Percentiles rank a stretch among this genome's conserved stretches.
Evolutionary conservation across 768 basidiomycete genomes (phyloP).

Genomic region (Kwoniella mangroviensis): DNA sequence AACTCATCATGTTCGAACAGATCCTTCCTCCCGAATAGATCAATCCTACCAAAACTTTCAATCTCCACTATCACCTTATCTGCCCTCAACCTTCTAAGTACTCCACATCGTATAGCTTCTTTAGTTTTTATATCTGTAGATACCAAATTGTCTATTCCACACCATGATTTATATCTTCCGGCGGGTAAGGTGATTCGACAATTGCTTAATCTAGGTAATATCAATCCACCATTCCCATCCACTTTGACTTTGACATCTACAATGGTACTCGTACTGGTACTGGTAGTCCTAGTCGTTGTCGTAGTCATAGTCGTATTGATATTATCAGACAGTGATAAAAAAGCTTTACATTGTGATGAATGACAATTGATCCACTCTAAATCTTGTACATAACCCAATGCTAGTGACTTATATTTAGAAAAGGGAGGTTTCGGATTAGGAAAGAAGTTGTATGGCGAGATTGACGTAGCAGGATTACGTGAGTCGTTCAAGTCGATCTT

Average conservation of each 20-base stretch:
- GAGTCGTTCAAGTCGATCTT: conserved; percentile 2
- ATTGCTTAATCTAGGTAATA: too few relatives aligned
- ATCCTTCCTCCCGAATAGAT: background rate
- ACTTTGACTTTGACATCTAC: background rate
- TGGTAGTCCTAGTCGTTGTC: background rate
- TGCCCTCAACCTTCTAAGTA: background rate
- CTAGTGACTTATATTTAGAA: background rate
- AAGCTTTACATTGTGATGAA: background rate
- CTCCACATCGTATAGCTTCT: background rate
- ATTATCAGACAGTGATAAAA: background rate
- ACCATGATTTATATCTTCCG: background rate
- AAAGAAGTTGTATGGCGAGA: background rate
- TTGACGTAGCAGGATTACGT: background rate
- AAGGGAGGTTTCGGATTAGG: background rate
- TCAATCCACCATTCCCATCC: too few relatives aligned
- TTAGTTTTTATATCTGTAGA: background rate
- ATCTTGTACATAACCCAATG: background rate
- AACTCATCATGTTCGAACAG: conserved; percentile 1
- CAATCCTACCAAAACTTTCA: background rate
- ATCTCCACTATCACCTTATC: conserved; percentile 5
- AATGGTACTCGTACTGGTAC: background rate
- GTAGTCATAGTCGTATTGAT: too few relatives aligned
- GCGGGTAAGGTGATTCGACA: background rate
- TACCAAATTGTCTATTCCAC: background rate
- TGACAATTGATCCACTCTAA: background rate